Evolutionary conservation across 768 basidiomycete species (phyloP).

Genomic region (Lyophyllum semitale): DNA sequence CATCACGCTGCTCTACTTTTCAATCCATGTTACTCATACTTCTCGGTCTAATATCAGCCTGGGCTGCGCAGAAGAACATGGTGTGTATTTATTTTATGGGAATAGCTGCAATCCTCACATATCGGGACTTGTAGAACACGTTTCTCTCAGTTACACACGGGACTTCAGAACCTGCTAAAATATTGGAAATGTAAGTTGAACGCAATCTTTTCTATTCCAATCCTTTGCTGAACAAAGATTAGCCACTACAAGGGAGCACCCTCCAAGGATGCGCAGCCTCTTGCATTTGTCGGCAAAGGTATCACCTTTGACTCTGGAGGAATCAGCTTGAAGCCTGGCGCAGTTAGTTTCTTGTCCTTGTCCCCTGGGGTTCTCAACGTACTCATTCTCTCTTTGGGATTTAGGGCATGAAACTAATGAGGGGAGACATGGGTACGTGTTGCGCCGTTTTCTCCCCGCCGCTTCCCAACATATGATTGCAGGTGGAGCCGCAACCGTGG

Average conservation of each 20-base stretch:
- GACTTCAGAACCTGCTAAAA: slow-evolving; percentile 80
- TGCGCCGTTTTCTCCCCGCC: not conserved
- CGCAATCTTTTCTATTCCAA: not conserved
- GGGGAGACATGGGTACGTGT: slow-evolving; percentile 78
- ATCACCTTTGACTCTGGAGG: slow-evolving; percentile 91
- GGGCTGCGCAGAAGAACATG: slow-evolving; percentile 87
- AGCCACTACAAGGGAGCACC: slow-evolving; percentile 84
- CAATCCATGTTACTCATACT: not conserved
- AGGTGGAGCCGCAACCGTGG: slow-evolving; percentile 82
- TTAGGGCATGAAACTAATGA: slow-evolving; percentile 83
- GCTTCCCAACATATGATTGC: not conserved
- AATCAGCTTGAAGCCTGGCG: slow-evolving; percentile 80
- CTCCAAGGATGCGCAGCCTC: slow-evolving; percentile 54
- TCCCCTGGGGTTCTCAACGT: not conserved
- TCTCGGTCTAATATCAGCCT: slow-evolving; percentile 43
- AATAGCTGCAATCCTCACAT: not conserved
- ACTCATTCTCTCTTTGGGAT: not conserved
- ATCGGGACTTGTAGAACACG: slow-evolving; percentile 51
- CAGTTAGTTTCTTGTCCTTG: slow-evolving; percentile 39
- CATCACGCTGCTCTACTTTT: slow-evolving; percentile 7
- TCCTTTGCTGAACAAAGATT: not conserved
- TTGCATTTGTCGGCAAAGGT: slow-evolving; percentile 85
- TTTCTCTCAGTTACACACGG: slow-evolving; percentile 89
- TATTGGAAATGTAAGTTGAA: slow-evolving; percentile 73
- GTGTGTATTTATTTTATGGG: slow-evolving; percentile 33